Percentiles rank a stretch among this genome's conserved stretches.
Conservation (phyloP, 177 flowering plant genomes). For the Vitis hybrid region DNA sequence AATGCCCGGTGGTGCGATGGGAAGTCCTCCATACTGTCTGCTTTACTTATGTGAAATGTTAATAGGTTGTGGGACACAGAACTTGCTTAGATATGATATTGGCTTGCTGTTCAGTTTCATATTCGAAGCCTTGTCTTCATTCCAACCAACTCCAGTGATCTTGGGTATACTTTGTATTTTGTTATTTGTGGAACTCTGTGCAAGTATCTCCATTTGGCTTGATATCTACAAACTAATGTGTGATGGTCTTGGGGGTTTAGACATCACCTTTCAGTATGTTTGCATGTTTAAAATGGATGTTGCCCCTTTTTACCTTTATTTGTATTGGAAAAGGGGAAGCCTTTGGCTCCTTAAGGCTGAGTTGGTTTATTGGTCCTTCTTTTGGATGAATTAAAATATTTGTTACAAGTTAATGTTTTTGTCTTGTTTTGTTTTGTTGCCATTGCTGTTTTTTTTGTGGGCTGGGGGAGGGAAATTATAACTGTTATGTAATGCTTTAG, state of each 20-base stretch:
- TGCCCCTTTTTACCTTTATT: background rate
- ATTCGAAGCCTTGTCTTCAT: slow-evolving; percentile 14
- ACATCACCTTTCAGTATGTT: slow-evolving; percentile 2
- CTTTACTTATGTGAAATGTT: slow-evolving; percentile 32
- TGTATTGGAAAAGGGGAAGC: background rate
- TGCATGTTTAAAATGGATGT: slow-evolving; percentile 5
- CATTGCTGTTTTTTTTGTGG: too few relatives aligned
- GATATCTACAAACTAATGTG: slow-evolving; percentile 11
- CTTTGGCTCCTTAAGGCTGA: background rate
- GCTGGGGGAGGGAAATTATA: too few relatives aligned
- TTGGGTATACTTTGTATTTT: slow-evolving; percentile 7
- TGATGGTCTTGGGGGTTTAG: slow-evolving; percentile 13
- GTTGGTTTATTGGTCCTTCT: background rate
- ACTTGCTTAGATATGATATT: slow-evolving; percentile 23
- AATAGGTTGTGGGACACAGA: slow-evolving; percentile 27
- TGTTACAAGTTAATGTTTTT: background rate
- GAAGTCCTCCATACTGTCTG: slow-evolving; percentile 20
- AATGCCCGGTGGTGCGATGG: slow-evolving; percentile 16
- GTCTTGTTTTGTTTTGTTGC: background rate
- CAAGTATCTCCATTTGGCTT: background rate
- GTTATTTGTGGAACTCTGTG: slow-evolving; percentile 18
- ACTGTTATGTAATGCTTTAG: too few relatives aligned
- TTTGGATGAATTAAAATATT: background rate
- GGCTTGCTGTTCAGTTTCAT: slow-evolving; percentile 22
- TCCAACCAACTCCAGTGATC: slow-evolving; percentile 9